Conservation (phyloP, 2,329 filamentous ascomycete species). For the Botrytis medusae region DNA sequence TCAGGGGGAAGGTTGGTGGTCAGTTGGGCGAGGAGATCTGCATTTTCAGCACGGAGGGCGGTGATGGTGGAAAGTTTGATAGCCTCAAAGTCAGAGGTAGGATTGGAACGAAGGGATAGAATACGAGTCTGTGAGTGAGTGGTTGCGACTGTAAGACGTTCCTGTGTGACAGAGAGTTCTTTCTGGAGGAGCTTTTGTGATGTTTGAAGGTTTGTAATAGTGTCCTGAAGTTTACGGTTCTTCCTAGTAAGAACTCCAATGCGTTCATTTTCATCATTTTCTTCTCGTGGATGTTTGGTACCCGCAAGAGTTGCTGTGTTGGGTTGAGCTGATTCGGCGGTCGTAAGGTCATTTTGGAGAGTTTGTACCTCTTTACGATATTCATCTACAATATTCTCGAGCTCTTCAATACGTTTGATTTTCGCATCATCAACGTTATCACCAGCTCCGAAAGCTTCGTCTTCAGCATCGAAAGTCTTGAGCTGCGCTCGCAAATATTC, state of each 20-base stretch:
- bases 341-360: conserved; percentile 72
- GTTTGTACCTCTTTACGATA: conserved; percentile 79
- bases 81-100: conserved; percentile 80
- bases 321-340: conserved; percentile 51
- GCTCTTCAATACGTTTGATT: conserved; percentile 69
- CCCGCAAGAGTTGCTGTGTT: conserved; percentile 47
- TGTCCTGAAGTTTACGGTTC: conserved; percentile 80
- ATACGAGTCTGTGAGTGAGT: conserved; percentile 75
- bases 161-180: conserved; percentile 69
- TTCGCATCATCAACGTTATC: conserved; percentile 77
- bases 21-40: conserved; percentile 75
- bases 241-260: conserved; percentile 83
- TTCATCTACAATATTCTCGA: conserved; percentile 82
- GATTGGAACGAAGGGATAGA: conserved; percentile 86
- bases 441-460: conserved; percentile 74
- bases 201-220: conserved; percentile 68
- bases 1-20: conserved; percentile 43
- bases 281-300: conserved; percentile 64
- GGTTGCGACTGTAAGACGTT: conserved; percentile 67
- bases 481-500: conserved; percentile 92
- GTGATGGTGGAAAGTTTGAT: conserved; percentile 79
- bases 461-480: conserved; percentile 83
- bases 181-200: conserved; percentile 69
- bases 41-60: conserved; percentile 79
- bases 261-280: conserved; percentile 62